Evolutionary conservation across 2,329 filamentous ascomycete genomes (phyloP).

Genomic region (Exophiala sp.): DNA sequence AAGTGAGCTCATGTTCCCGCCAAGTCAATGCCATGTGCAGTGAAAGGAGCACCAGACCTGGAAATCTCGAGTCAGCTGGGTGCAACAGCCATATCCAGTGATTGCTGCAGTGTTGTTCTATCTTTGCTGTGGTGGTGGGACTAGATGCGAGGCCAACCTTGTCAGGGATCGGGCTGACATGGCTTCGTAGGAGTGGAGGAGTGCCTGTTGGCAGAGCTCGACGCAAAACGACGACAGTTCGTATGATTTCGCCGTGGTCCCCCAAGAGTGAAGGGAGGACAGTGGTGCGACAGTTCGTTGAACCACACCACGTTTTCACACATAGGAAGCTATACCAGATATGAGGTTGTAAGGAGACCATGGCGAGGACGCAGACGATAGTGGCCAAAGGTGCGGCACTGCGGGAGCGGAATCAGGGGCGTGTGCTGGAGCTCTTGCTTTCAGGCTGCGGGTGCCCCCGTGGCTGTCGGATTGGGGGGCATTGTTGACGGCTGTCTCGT

Average conservation of each 20-base stretch:
- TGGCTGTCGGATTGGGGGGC: neutral
- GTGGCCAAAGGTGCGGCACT: neutral
- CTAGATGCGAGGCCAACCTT: neutral
- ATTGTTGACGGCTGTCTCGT: neutral
- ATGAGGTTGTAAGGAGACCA: neutral
- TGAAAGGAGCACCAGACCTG: neutral
- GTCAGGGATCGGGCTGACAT: neutral
- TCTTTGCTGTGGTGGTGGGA: neutral
- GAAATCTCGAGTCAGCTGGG: neutral
- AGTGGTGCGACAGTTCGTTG: neutral
- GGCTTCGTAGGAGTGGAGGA: neutral
- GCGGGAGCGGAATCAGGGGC: slow-evolving; percentile 1
- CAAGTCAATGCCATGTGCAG: slow-evolving; percentile 9
- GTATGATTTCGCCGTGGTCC: neutral
- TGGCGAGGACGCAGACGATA: neutral
- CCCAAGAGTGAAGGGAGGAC: neutral
- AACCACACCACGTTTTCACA: slow-evolving; percentile 18
- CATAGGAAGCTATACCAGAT: neutral
- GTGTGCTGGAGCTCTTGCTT: neutral
- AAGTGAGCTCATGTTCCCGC: neutral
- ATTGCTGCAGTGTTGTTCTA: slow-evolving; percentile 10
- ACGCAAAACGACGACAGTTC: too few species aligned
- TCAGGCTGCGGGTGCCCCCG: neutral
- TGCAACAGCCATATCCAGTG: neutral
- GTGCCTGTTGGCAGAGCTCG: neutral